Evolutionary conservation across 139 green algal species (phyloP).

Genomic region (Volvox africanus): DNA sequence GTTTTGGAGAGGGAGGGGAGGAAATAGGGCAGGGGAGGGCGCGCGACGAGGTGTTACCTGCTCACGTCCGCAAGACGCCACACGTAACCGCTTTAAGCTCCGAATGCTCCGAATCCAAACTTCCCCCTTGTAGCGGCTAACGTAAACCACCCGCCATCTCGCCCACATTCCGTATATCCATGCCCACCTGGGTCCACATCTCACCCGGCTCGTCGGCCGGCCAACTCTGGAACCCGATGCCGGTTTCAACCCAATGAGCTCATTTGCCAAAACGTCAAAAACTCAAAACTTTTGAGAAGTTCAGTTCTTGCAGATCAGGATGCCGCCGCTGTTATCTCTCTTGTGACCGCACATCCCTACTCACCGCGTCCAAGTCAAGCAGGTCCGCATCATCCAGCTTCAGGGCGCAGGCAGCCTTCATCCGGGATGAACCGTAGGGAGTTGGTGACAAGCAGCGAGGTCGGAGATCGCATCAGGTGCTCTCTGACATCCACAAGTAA

Average conservation of each 20-base stretch:
- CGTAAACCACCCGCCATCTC: too few species aligned
- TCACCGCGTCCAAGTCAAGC: constrained; percentile 66
- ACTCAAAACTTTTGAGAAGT: not conserved
- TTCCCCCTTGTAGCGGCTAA: too few species aligned
- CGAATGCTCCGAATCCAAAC: too few species aligned
- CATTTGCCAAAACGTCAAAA: not conserved
- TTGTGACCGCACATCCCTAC: not conserved
- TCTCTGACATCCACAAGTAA: not conserved
- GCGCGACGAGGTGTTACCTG: too few species aligned
- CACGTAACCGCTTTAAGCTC: too few species aligned
- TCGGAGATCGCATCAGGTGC: too few species aligned
- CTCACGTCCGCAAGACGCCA: too few species aligned
- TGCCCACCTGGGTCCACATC: not conserved
- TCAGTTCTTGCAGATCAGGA: not conserved
- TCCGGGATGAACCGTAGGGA: not conserved
- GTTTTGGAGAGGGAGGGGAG: not conserved
- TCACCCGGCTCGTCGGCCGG: not conserved
- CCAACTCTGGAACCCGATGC: not conserved
- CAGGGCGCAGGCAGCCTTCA: constrained; percentile 63
- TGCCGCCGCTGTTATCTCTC: too few species aligned
- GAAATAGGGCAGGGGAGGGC: not conserved
- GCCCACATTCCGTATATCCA: too few species aligned
- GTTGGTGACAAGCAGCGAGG: not conserved
- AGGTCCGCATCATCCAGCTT: constrained; percentile 71
- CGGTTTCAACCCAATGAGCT: not conserved